Conservation (phyloP, 106 monocot genomes). For the Allium fistulosum region DNA sequence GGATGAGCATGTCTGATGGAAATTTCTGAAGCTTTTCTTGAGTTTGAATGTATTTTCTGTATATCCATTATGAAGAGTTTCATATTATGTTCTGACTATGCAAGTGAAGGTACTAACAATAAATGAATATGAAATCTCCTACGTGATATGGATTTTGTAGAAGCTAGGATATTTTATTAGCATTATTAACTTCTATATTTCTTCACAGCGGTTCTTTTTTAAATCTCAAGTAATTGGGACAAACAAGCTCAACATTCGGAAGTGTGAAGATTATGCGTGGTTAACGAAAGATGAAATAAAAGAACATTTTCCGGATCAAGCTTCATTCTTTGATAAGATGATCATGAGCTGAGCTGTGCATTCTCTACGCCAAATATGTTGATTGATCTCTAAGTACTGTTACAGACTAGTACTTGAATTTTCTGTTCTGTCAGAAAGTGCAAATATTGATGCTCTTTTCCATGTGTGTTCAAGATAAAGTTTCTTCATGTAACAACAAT, state of each 20-base stretch:
- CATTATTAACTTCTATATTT: not conserved
- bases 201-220: slow-evolving; percentile 83
- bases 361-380: not conserved
- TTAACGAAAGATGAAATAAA: slow-evolving; percentile 85
- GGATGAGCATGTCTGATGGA: not conserved
- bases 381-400: too few species aligned
- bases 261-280: slow-evolving; percentile 81
- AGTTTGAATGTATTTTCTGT: too few species aligned
- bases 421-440: too few species aligned
- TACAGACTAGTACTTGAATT: too few species aligned
- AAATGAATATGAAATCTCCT: not conserved
- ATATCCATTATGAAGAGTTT: not conserved
- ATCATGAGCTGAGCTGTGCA: slow-evolving; percentile 47
- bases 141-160: not conserved
- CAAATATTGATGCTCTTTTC: too few species aligned
- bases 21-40: too few species aligned
- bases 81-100: not conserved
- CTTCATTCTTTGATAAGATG: slow-evolving; percentile 67
- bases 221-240: slow-evolving; percentile 81
- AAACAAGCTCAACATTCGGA: slow-evolving; percentile 44
- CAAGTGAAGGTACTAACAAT: not conserved
- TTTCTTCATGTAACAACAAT: too few species aligned
- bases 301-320: slow-evolving; percentile 68
- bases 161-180: not conserved
- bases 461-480: too few species aligned